These are phyloP conservation scores for Fusarium dimerum DNA, from an alignment of 2,329 filamentous ascomycete species.

Conservation along the genomic window DNA sequence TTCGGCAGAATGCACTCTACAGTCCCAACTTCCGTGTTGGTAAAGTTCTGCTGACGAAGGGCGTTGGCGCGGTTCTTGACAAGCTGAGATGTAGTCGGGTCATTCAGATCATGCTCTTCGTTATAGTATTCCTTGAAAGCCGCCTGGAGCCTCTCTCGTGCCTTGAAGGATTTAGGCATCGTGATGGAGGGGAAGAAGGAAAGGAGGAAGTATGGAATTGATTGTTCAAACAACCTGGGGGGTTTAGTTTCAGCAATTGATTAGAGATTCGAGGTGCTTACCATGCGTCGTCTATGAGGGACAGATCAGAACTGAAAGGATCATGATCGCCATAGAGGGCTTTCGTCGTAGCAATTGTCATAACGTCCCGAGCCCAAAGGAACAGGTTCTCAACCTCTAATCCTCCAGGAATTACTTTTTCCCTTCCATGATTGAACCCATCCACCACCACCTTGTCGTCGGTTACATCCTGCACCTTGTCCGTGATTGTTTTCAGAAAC, in stretches of 20 bases:
- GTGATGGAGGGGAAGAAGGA: constrained; percentile 33
- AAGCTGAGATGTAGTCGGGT: constrained; percentile 28
- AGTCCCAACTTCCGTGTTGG: constrained; percentile 27
- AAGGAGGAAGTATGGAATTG: constrained; percentile 30
- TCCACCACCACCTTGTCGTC: constrained; percentile 1
- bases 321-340: constrained; percentile 47
- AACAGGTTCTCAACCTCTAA: constrained; percentile 39
- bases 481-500: constrained; percentile 14
- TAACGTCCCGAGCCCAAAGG: constrained; percentile 38
- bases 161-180: constrained; percentile 32
- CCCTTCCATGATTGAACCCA: constrained; percentile 10
- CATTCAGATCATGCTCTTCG: constrained; percentile 26
- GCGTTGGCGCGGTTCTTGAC: constrained; percentile 31
- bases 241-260: no score
- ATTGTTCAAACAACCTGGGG: constrained; percentile 24
- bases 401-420: constrained; percentile 10
- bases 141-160: constrained; percentile 26
- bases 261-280: neutral
- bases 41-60: constrained; percentile 32
- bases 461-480: constrained; percentile 15
- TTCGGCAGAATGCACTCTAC: constrained; percentile 33
- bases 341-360: constrained; percentile 40
- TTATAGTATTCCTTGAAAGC: constrained; percentile 35
- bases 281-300: constrained; percentile 22
- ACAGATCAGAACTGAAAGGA: constrained; percentile 35